Conservation (phyloP, 306 rosid species). For the Prunus dulcis region DNA sequence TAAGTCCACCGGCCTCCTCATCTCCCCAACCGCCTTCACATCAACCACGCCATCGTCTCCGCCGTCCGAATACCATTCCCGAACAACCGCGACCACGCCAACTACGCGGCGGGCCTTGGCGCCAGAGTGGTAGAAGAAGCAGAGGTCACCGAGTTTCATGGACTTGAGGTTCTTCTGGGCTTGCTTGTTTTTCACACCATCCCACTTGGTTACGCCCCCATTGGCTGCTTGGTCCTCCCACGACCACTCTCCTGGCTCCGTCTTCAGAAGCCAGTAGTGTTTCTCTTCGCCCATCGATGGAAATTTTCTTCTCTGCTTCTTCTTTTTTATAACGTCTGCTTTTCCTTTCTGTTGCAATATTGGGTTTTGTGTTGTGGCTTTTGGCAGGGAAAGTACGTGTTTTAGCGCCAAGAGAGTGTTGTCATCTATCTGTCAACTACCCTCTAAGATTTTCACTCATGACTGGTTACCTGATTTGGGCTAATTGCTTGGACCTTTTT, state of each 20-base stretch:
- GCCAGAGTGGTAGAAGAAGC: constrained; percentile 91
- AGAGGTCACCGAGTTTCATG: constrained; percentile 57
- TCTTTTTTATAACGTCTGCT: background rate
- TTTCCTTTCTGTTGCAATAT: no score
- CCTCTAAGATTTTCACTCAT: no score
- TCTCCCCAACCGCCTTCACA: constrained; percentile 32
- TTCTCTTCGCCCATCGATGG: constrained; percentile 23
- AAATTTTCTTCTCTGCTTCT: background rate
- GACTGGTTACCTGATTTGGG: no score
- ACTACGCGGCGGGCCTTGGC: constrained; percentile 70
- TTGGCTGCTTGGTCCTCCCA: constrained; percentile 86
- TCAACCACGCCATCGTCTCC: constrained; percentile 20
- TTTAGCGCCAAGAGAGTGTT: no score
- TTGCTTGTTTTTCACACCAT: constrained; percentile 91
- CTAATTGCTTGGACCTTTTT: no score
- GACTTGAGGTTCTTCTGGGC: constrained; percentile 80
- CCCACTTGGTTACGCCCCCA: constrained; percentile 75
- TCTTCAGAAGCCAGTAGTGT: constrained; percentile 63
- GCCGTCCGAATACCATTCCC: constrained; percentile 48
- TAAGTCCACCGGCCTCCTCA: constrained; percentile 66
- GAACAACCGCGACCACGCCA: constrained; percentile 60
- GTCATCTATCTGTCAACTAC: no score
- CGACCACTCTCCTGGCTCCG: constrained; percentile 85
- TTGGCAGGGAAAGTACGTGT: no score
- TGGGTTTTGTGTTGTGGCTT: no score